These are phyloP conservation scores for Chytriomyces hyalinus DNA, from an alignment of 192 early-diverging fungal species.

Conservation along the genomic window DNA sequence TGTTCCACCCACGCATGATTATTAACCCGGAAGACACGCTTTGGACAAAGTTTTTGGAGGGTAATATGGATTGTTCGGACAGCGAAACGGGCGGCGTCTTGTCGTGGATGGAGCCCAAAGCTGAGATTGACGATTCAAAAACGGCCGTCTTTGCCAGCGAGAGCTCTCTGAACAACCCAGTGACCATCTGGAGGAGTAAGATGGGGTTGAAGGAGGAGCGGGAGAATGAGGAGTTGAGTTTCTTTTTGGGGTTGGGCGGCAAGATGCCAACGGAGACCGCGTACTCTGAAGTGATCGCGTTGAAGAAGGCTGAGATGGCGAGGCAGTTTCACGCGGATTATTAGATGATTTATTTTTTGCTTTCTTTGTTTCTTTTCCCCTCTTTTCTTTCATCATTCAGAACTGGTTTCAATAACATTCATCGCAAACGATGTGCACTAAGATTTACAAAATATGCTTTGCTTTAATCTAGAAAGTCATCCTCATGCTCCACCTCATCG, in stretches of 20 bases:
- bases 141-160: neutral
- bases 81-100: neutral
- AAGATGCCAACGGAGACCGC: neutral
- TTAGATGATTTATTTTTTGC: neutral
- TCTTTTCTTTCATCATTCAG: neutral
- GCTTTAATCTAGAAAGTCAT: neutral
- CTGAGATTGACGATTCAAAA: neutral
- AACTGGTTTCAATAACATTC: neutral
- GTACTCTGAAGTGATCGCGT: neutral
- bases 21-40: slow-evolving; percentile 26
- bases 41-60: slow-evolving; percentile 32
- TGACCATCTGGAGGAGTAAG: slow-evolving; percentile 14
- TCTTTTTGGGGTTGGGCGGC: slow-evolving; percentile 26
- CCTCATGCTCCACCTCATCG: neutral
- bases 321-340: slow-evolving; percentile 11
- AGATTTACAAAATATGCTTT: no score
- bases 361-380: neutral
- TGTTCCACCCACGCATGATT: slow-evolving; percentile 26
- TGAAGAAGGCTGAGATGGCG: slow-evolving; percentile 1
- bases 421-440: neutral
- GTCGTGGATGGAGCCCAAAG: slow-evolving; percentile 32
- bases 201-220: slow-evolving; percentile 24
- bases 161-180: slow-evolving; percentile 3
- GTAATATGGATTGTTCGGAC: slow-evolving; percentile 17
- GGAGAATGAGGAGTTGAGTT: slow-evolving; percentile 30